Evolutionary conservation across 129 eudicot genomes (phyloP).

Genomic region (Lactuca sativa): DNA sequence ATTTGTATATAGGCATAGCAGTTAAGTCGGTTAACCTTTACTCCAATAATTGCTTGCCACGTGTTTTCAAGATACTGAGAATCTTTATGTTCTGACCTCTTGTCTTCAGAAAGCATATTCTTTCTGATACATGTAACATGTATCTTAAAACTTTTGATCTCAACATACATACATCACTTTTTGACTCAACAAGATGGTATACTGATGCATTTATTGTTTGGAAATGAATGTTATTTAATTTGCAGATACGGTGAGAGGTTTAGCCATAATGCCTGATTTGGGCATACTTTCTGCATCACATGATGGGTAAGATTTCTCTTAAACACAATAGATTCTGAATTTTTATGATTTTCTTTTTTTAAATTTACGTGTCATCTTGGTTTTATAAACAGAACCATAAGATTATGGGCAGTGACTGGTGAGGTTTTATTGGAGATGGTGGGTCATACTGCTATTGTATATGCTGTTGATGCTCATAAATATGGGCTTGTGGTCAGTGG

Average conservation of each 20-base stretch:
- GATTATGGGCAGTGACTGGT: conserved; percentile 91
- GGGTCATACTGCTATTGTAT: conserved; percentile 93
- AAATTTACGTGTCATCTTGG: conserved; percentile 12
- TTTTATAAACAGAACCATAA: conserved; percentile 63
- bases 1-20: too few species aligned
- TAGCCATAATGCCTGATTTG: conserved; percentile 81
- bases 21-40: too few species aligned
- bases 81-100: too few species aligned
- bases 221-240: not conserved
- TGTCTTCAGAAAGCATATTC: too few species aligned
- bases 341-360: not conserved
- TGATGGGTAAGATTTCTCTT: conserved; percentile 74
- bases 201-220: conserved; percentile 10
- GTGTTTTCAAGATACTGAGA: too few species aligned
- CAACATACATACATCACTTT: too few species aligned
- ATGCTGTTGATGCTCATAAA: conserved; percentile 91
- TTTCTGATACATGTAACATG: too few species aligned
- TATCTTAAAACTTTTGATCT: too few species aligned
- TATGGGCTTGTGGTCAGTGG: conserved; percentile 94
- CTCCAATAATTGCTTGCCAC: too few species aligned
- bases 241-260: conserved; percentile 94
- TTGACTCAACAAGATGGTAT: not conserved
- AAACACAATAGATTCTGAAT: not conserved
- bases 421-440: conserved; percentile 92
- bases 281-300: conserved; percentile 99